Percentiles rank a stretch among this genome's conserved stretches.
phyloP scores from a whole-genome alignment of 768 basidiomycete species.

The Myochromella boudieri region DNA sequence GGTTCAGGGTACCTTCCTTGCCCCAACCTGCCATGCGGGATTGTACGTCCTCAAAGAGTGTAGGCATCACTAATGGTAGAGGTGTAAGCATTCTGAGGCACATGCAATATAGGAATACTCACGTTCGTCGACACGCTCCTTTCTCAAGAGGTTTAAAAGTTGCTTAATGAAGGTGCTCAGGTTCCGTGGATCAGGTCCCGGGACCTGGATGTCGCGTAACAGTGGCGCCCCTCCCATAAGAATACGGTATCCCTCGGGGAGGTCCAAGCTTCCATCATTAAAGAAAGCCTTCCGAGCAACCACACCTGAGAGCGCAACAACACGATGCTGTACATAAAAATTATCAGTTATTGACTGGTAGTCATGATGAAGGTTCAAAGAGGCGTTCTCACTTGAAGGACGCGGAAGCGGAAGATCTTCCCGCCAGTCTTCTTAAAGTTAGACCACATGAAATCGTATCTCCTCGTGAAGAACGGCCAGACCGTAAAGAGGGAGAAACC shows the following conservation, averaged over 20 bases:
- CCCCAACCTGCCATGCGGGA: conserved; percentile 15
- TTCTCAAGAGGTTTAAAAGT: conserved; percentile 7
- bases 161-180: conserved; percentile 3
- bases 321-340: conserved; percentile 17
- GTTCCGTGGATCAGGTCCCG: conserved; percentile 3
- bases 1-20: conserved; percentile 15
- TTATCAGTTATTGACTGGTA: background rate
- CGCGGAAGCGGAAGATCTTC: conserved; percentile 27
- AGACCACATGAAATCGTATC: conserved; percentile 28
- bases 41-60: conserved; percentile 19
- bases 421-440: conserved; percentile 23
- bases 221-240: conserved; percentile 20
- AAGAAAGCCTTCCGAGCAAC: conserved; percentile 23
- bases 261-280: conserved; percentile 19
- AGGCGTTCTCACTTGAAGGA: conserved; percentile 24
- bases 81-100: background rate
- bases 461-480: conserved; percentile 31
- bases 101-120: background rate
- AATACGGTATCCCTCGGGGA: conserved; percentile 24
- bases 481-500: conserved; percentile 27
- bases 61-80: conserved; percentile 10
- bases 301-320: conserved; percentile 24
- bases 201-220: conserved; percentile 19
- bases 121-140: conserved; percentile 13
- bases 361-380: no score